Percentiles rank a stretch among this genome's conserved stretches.
Evolutionary conservation across 768 basidiomycete species (phyloP).

Genomic region (Tylopilus sp.): DNA sequence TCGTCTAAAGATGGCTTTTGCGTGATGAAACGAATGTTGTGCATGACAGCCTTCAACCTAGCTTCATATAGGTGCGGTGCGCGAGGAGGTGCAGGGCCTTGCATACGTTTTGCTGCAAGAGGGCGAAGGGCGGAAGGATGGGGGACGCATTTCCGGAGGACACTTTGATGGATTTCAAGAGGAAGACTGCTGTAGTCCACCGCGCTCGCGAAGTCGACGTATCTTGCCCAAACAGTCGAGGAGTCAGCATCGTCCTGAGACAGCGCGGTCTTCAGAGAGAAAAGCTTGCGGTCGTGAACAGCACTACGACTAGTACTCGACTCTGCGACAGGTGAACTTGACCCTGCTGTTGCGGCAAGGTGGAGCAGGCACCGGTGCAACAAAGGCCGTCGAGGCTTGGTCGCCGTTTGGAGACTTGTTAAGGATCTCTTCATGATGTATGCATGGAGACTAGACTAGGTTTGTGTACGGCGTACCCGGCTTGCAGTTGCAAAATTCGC

Average conservation of each 20-base stretch:
- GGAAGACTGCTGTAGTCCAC: constrained; percentile 52
- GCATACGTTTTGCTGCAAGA: constrained; percentile 40
- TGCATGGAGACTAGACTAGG: constrained; percentile 18
- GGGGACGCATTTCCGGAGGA: constrained; percentile 64
- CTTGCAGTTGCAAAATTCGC: constrained; percentile 9
- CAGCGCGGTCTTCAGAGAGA: constrained; percentile 29
- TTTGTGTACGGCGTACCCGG: too few relatives aligned
- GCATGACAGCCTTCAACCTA: constrained; percentile 64
- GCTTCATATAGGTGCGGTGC: constrained; percentile 57
- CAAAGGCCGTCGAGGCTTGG: constrained; percentile 5
- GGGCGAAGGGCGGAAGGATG: constrained; percentile 43
- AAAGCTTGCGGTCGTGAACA: constrained; percentile 26
- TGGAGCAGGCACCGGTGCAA: constrained; percentile 7
- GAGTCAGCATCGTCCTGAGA: constrained; percentile 35
- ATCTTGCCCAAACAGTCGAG: constrained; percentile 61
- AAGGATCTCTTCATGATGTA: constrained; percentile 24
- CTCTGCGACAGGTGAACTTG: constrained; percentile 1
- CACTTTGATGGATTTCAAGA: constrained; percentile 62
- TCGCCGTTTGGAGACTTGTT: constrained; percentile 13
- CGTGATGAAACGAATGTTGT: constrained; percentile 57
- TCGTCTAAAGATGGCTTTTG: constrained; percentile 52
- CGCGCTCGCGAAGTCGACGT: constrained; percentile 52
- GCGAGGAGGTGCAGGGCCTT: constrained; percentile 34
- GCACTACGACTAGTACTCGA: constrained; percentile 5
- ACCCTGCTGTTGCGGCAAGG: constrained; percentile 8